Conservation (phyloP, 2,329 filamentous ascomycete genomes). For the Ustulina deusta region DNA sequence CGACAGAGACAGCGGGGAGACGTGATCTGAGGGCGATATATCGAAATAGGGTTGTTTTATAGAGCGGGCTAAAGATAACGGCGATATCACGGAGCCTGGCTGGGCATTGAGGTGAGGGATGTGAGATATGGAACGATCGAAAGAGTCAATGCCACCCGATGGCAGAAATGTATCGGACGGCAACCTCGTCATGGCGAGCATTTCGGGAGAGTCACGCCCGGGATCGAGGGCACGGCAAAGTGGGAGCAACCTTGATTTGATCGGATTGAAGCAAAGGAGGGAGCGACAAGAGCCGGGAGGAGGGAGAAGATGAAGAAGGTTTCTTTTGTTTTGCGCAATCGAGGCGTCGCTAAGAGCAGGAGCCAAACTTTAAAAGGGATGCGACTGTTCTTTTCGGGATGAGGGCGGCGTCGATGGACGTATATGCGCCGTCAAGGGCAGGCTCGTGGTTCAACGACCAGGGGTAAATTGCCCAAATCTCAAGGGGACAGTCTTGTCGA, state of each 20-base stretch:
- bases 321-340: conserved; percentile 6
- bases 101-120: conserved; percentile 47
- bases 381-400: neutral
- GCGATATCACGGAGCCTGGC: conserved; percentile 55
- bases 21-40: conserved; percentile 42
- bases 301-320: neutral
- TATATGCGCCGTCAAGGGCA: neutral
- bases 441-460: neutral
- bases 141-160: conserved; percentile 53
- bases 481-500: neutral
- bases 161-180: conserved; percentile 59
- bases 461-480: no score
- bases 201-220: conserved; percentile 38
- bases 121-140: conserved; percentile 48
- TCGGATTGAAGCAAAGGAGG: conserved; percentile 3
- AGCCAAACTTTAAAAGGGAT: conserved; percentile 5
- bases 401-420: neutral
- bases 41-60: conserved; percentile 56
- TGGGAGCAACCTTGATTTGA: conserved; percentile 2
- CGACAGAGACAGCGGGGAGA: conserved; percentile 43
- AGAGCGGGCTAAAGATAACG: conserved; percentile 55
- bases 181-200: conserved; percentile 57
- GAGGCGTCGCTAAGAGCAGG: conserved; percentile 3
- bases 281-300: conserved; percentile 6
- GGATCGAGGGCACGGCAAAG: neutral